Evolutionary conservation across 2,329 filamentous ascomycete species (phyloP), one percentile per base, ranked within the genome.

Genomic region (Stemphylium beticola): DNA sequence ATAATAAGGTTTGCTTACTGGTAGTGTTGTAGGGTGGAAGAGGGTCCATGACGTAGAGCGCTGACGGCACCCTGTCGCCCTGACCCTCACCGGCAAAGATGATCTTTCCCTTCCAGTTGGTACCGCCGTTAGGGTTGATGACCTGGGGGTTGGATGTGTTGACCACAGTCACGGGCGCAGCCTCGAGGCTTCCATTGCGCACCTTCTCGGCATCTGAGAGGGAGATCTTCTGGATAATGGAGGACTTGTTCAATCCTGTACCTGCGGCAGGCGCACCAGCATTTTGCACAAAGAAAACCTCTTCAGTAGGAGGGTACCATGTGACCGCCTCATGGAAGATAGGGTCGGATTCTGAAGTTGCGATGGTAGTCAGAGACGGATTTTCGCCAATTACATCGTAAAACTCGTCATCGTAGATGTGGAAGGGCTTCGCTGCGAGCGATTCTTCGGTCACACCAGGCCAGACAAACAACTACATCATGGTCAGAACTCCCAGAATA

Each of bases 231-330:
- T 67, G 64, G 22, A 67, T 65, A 14, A 63, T 67, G 12, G 64
- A 61, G 40, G 64, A 67, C 51, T 67, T 67, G 39, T 67, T 67
- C 43, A 67, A 29, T 18, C 64, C 64, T 5, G 64, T 67, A 10
- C 64, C 64, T 9, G 64, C 64, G 32, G 64, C 64, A 45, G 51
- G 61, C 12, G 64, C 57, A 38, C 64, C 64, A 24, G 64, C 64
- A 20, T 67, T 67, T 37, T 67, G 64, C 9, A 67, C 64, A 33
- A 67, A 67, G 55, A 67, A 67, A 14, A 67, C 64, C 37, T 67
- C 64, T 22, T 67, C 62, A 9, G 54, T 57, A 12, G 55, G 34
- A 53, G 64, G 62, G 42, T 55, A 66, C 64, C 64, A 67, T 12
- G 61, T 65, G 14, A 67, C 64, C 15, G 64, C 64, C 43, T 67